Conservation (phyloP, 495 filamentous ascomycete genomes). For the Massariosphaeria phaeospora region DNA sequence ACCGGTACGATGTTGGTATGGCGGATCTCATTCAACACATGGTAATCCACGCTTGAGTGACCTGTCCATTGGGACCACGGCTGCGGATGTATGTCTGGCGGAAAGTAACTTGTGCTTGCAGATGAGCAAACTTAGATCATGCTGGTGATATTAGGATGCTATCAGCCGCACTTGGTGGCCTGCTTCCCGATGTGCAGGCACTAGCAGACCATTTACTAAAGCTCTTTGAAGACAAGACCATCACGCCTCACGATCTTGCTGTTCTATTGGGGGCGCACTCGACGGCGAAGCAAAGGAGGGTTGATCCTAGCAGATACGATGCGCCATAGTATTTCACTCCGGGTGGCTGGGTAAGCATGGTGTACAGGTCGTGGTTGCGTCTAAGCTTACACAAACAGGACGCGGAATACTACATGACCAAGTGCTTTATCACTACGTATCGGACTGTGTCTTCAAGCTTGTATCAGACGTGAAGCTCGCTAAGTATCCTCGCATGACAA, state of each 20-base stretch:
- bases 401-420: slow-evolving; percentile 43
- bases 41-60: slow-evolving; percentile 19
- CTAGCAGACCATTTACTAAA: slow-evolving; percentile 37
- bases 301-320: slow-evolving; percentile 34
- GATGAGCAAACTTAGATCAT: background rate
- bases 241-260: slow-evolving; percentile 42
- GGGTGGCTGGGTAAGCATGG: slow-evolving; percentile 46
- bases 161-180: slow-evolving; percentile 26
- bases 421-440: slow-evolving; percentile 36
- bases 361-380: slow-evolving; percentile 23
- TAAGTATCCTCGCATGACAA: slow-evolving; percentile 36
- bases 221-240: slow-evolving; percentile 48
- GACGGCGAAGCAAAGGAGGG: slow-evolving; percentile 43
- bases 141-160: background rate
- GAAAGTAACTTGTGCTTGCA: slow-evolving; percentile 30
- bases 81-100: slow-evolving; percentile 40
- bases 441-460: slow-evolving; percentile 43
- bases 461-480: slow-evolving; percentile 44
- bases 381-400: slow-evolving; percentile 35
- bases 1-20: slow-evolving; percentile 23
- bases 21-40: slow-evolving; percentile 33
- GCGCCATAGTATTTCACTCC: slow-evolving; percentile 44
- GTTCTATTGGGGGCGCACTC: slow-evolving; percentile 51
- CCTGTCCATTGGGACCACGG: slow-evolving; percentile 24
- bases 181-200: slow-evolving; percentile 38